These are phyloP conservation scores for Jacaranda mimosifolia DNA, from an alignment of 257 asterid species.

Conservation along the genomic window DNA sequence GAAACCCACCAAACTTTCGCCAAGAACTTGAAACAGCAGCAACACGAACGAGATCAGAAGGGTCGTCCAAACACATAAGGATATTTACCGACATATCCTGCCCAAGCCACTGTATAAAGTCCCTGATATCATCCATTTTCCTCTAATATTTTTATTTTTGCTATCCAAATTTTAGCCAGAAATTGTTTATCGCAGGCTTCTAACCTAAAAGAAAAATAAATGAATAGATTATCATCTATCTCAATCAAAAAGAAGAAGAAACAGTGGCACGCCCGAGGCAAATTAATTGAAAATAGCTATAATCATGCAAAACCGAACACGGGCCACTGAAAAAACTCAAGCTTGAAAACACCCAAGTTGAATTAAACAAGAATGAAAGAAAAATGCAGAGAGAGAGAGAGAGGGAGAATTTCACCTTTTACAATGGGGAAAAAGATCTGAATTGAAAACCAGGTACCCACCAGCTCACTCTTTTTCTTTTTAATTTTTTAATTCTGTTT, in stretches of 20 bases:
- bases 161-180: constrained; percentile 19
- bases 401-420: background rate
- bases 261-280: too few species aligned
- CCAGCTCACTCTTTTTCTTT: background rate
- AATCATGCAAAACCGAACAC: too few species aligned
- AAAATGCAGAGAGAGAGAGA: background rate
- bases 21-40: constrained; percentile 80
- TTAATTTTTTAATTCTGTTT: background rate
- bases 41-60: constrained; percentile 71
- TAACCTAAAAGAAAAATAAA: constrained; percentile 11
- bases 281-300: too few species aligned
- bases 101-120: constrained; percentile 67
- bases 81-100: constrained; percentile 63
- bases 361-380: too few species aligned
- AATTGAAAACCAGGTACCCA: background rate
- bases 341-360: too few species aligned
- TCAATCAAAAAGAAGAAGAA: background rate
- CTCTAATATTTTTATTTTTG: background rate
- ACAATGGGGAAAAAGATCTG: background rate
- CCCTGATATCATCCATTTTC: constrained; percentile 54
- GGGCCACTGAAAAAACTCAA: too few species aligned
- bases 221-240: constrained; percentile 7
- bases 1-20: constrained; percentile 71
- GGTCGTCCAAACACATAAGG: constrained; percentile 69
- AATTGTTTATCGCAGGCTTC: constrained; percentile 21